Percentiles rank a stretch among this genome's conserved stretches.
Evolutionary conservation across 2,329 filamentous ascomycete genomes (phyloP).

Genomic region (Penicillium corylophilum): DNA sequence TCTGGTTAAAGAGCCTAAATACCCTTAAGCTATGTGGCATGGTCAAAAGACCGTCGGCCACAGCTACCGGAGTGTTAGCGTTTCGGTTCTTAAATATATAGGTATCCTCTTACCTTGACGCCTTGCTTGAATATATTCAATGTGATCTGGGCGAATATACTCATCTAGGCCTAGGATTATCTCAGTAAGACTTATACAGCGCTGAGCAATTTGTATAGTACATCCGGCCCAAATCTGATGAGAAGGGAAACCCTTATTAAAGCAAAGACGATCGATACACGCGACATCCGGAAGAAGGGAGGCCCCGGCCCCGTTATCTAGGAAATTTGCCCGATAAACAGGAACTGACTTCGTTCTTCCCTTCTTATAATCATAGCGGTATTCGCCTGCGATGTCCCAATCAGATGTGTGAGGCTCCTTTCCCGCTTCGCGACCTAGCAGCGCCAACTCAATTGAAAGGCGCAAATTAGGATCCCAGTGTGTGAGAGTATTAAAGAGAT

Average conservation of each 20-base stretch:
- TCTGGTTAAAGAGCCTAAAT: no score
- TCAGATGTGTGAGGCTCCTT: constrained; percentile 8
- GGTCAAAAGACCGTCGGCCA: no score
- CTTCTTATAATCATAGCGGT: neutral
- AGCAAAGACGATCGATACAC: constrained; percentile 5
- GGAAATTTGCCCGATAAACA: constrained; percentile 15
- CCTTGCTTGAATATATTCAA: constrained; percentile 7
- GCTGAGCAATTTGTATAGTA: neutral
- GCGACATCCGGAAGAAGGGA: constrained; percentile 5
- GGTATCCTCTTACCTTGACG: constrained; percentile 5
- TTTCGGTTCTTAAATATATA: constrained; percentile 1
- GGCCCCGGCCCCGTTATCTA: neutral
- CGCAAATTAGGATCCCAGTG: constrained; percentile 5
- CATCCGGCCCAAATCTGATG: constrained; percentile 6
- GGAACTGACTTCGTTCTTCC: neutral
- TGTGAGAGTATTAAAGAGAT: constrained; percentile 9
- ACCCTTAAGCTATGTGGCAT: no score
- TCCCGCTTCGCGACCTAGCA: constrained; percentile 1
- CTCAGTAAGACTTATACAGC: neutral
- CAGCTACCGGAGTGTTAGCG: constrained; percentile 5
- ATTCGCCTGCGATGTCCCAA: neutral
- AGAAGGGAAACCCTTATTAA: neutral
- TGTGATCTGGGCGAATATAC: constrained; percentile 4
- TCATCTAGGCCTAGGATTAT: constrained; percentile 3
- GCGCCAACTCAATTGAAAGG: constrained; percentile 3